Percentiles rank a stretch among this genome's conserved stretches.
These are phyloP conservation scores for Krasilnikovozyma curviuscula DNA, from an alignment of 768 basidiomycete species.

Conservation along the genomic window DNA sequence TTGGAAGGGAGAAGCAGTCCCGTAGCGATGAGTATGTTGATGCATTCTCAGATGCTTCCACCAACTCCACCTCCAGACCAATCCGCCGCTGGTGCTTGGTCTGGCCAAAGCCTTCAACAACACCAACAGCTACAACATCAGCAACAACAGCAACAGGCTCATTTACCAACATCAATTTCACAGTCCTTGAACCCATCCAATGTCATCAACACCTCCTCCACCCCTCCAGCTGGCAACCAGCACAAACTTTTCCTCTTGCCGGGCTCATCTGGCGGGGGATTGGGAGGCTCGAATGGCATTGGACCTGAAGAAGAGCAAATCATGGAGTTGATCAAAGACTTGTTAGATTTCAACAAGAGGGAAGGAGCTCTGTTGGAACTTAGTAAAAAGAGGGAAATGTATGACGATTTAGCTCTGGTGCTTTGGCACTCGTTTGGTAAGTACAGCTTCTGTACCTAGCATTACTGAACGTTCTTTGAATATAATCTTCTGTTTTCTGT, in stretches of 20 bases:
- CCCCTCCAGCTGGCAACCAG: slow-evolving; percentile 13
- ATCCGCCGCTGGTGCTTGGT: too few species aligned
- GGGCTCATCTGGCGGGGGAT: too few species aligned
- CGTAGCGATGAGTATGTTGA: too few species aligned
- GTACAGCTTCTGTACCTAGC: slow-evolving; percentile 12
- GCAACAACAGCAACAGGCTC: slow-evolving; percentile 1
- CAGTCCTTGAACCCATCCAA: slow-evolving; percentile 1
- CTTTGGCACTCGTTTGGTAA: slow-evolving; percentile 96
- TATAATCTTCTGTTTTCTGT: background rate
- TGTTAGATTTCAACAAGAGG: slow-evolving; percentile 39
- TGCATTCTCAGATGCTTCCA: too few species aligned
- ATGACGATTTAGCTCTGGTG: slow-evolving; percentile 90
- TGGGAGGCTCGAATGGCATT: slow-evolving; percentile 17
- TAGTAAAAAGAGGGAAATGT: slow-evolving; percentile 97
- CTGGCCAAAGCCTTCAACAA: slow-evolving; percentile 15
- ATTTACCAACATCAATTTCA: background rate
- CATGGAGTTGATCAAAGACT: slow-evolving; percentile 51
- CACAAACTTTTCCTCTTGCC: slow-evolving; percentile 22
- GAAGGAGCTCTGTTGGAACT: slow-evolving; percentile 83
- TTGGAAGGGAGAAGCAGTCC: too few species aligned
- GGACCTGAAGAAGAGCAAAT: slow-evolving; percentile 55
- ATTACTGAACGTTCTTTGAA: background rate
- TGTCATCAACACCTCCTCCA: slow-evolving; percentile 11
- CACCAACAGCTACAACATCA: slow-evolving; percentile 5
- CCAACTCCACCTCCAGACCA: too few species aligned